Percentiles rank a stretch among this genome's conserved stretches.
phyloP scores from a whole-genome alignment of 805 yeast species.

The Ogataea chonburiensis region DNA sequence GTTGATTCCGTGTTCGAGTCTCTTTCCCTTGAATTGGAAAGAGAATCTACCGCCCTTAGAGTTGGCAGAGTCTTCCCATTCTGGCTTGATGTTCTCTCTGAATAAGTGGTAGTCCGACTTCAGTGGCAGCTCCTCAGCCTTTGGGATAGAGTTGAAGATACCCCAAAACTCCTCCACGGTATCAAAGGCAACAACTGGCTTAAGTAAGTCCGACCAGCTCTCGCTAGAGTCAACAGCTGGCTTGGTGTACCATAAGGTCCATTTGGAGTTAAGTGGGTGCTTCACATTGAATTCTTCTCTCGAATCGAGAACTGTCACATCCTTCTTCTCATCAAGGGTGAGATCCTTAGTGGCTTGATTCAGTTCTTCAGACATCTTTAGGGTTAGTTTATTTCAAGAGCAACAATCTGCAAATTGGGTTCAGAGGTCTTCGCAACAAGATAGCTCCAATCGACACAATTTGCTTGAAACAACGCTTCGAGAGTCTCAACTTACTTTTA shows the following conservation, averaged over 20 bases:
- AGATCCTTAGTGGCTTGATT: constrained; percentile 35
- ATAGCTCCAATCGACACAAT: neutral
- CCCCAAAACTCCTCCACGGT: constrained; percentile 99
- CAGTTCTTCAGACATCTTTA: constrained; percentile 35
- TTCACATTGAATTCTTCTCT: constrained; percentile 67
- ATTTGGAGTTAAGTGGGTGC: constrained; percentile 86
- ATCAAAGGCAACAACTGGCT: constrained; percentile 86
- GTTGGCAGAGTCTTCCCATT: constrained; percentile 95
- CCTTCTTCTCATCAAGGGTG: constrained; percentile 34
- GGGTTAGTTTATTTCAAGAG: constrained; percentile 6
- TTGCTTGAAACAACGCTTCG: too few relatives aligned
- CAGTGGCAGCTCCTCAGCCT: constrained; percentile 84
- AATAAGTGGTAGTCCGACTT: constrained; percentile 94
- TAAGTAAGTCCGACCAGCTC: constrained; percentile 89
- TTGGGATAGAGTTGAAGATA: constrained; percentile 88
- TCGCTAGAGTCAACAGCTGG: constrained; percentile 78
- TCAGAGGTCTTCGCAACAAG: neutral
- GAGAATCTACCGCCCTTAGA: constrained; percentile 94
- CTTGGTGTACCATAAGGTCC: constrained; percentile 98
- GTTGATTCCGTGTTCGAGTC: constrained; percentile 53
- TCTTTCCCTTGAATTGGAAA: constrained; percentile 65
- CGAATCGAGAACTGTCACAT: constrained; percentile 54
- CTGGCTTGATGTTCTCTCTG: constrained; percentile 92
- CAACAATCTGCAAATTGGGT: neutral
- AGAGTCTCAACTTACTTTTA: constrained; percentile 7